A percentile compares a stretch with the other conserved stretches of the same genome.
These are phyloP conservation scores for Eimeria praecox DNA, from an alignment of 169 alveolate species.

Conservation along the genomic window DNA sequence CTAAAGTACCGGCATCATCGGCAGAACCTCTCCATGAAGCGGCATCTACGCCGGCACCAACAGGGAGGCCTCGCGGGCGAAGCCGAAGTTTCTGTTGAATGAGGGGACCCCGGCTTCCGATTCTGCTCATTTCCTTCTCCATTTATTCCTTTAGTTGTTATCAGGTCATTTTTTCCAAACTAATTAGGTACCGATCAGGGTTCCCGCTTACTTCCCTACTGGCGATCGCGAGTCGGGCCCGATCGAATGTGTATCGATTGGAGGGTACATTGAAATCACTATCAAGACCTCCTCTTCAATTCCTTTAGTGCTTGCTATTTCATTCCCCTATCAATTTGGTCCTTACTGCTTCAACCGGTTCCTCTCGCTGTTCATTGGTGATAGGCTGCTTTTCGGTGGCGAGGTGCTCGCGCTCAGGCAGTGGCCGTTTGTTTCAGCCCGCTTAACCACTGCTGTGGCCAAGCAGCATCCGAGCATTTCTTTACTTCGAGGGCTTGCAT, in stretches of 20 bases:
- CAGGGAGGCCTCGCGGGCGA: conserved; percentile 29
- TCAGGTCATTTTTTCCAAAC: conserved; percentile 16
- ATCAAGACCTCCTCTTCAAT: neutral
- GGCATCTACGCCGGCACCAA: neutral
- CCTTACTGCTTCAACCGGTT: neutral
- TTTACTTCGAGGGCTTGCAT: neutral
- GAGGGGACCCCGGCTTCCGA: neutral
- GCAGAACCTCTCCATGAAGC: neutral
- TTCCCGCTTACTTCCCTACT: neutral
- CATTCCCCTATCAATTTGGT: neutral
- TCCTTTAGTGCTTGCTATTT: neutral
- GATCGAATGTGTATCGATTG: neutral
- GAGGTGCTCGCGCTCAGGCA: neutral
- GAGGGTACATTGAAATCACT: neutral
- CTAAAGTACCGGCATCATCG: too few relatives aligned
- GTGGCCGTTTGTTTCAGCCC: neutral
- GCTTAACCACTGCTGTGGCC: neutral
- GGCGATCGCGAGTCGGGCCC: conserved; percentile 37
- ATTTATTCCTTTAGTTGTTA: neutral
- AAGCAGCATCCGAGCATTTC: neutral
- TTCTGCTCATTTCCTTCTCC: neutral
- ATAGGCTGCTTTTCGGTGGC: conserved; percentile 35
- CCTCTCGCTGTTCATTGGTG: neutral
- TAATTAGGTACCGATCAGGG: neutral
- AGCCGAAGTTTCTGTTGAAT: conserved; percentile 6